phyloP scores from a whole-genome alignment of 23 red algal species.

The Gracilaria domingensis region DNA sequence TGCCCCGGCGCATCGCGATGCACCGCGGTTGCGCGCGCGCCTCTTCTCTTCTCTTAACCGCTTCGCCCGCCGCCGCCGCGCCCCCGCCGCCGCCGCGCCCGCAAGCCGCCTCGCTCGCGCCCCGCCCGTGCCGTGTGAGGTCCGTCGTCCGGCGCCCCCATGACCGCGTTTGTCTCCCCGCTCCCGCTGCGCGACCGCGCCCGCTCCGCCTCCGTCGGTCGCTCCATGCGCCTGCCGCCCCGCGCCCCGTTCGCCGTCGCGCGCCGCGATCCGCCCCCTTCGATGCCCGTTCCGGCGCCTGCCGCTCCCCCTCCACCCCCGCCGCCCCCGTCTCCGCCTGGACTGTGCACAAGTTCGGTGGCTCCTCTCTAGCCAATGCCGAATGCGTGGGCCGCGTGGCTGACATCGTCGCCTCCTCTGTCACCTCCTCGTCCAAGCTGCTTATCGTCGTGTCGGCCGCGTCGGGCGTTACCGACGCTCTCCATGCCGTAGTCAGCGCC shows the following conservation, averaged over 20 bases:
- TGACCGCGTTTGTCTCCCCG: constrained; percentile 21
- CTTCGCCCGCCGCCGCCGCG: background rate
- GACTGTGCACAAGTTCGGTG: constrained; percentile 97
- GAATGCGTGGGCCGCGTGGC: constrained; percentile 66
- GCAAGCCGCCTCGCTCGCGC: background rate
- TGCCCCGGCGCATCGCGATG: too few species aligned
- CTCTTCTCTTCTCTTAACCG: background rate
- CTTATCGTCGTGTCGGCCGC: constrained; percentile 96
- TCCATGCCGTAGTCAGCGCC: constrained; percentile 52
- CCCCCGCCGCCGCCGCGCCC: background rate
- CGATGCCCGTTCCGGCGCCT: background rate
- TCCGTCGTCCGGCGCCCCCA: too few species aligned
- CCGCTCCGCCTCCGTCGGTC: background rate
- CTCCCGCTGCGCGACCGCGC: constrained; percentile 9
- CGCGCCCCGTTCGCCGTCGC: constrained; percentile 27
- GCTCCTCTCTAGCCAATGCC: constrained; percentile 80
- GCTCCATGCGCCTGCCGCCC: background rate
- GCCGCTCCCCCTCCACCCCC: constrained; percentile 9
- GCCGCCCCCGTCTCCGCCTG: constrained; percentile 23
- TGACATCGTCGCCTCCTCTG: constrained; percentile 25
- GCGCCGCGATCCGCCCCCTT: background rate
- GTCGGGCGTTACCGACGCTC: constrained; percentile 82
- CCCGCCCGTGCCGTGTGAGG: background rate
- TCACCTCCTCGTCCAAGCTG: constrained; percentile 27
- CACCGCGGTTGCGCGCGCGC: background rate